These are phyloP conservation scores for Tarenaya hassleriana DNA, from an alignment of 345 rosid species.

Conservation along the genomic window DNA sequence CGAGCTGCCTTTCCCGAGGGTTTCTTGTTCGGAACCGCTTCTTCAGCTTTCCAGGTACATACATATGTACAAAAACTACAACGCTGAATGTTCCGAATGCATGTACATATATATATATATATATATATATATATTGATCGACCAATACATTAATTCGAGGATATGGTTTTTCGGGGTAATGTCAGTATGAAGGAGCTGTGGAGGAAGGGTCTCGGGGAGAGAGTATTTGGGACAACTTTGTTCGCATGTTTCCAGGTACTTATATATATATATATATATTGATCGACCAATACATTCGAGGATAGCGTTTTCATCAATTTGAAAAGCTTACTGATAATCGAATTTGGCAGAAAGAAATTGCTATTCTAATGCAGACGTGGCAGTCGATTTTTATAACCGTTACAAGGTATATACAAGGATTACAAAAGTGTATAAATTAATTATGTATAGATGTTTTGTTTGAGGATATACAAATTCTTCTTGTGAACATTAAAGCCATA, in stretches of 20 bases:
- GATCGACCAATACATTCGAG: too few species aligned
- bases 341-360: slow-evolving; percentile 19
- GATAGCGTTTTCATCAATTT: too few species aligned
- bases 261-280: too few species aligned
- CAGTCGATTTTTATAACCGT: slow-evolving; percentile 30
- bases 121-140: background rate
- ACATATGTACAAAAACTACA: background rate
- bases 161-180: too few species aligned
- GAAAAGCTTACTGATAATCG: too few species aligned
- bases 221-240: slow-evolving; percentile 29
- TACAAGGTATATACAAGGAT: too few species aligned
- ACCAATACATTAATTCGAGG: background rate
- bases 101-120: background rate
- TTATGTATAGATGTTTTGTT: too few species aligned
- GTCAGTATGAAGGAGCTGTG: slow-evolving; percentile 26
- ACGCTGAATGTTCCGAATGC: background rate
- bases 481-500: too few species aligned
- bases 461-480: too few species aligned
- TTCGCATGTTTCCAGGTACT: slow-evolving; percentile 28
- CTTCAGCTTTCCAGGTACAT: slow-evolving; percentile 27
- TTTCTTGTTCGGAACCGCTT: slow-evolving; percentile 32
- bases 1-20: slow-evolving; percentile 21
- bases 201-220: slow-evolving; percentile 23
- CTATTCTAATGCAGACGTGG: slow-evolving; percentile 19
- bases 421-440: too few species aligned